A percentile compares a stretch with the other conserved stretches of the same genome.
Evolutionary conservation across 1,284 basidiomycete genomes (phyloP).

Genomic region (Xerocomus minutiporus): DNA sequence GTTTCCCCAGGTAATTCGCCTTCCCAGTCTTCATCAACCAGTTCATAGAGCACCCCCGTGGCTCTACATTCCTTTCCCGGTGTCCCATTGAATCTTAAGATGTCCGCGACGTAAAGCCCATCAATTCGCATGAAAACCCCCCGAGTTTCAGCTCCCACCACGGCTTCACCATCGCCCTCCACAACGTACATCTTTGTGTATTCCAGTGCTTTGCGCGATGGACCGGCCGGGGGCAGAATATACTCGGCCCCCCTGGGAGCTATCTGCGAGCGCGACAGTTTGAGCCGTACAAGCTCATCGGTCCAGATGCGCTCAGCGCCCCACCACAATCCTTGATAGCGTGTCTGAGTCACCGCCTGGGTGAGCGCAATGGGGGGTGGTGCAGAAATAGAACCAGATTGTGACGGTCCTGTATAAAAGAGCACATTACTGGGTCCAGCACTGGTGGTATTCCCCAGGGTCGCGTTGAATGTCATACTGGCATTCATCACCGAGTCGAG

Average conservation of each 20-base stretch:
- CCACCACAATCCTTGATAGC: slow-evolving; percentile 84
- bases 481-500: slow-evolving; percentile 35
- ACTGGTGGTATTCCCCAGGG: slow-evolving; percentile 11
- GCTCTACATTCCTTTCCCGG: slow-evolving; percentile 56
- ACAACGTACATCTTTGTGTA: slow-evolving; percentile 25
- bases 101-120: slow-evolving; percentile 57
- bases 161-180: slow-evolving; percentile 24
- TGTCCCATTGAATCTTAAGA: slow-evolving; percentile 23
- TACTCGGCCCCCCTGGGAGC: slow-evolving; percentile 56
- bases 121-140: slow-evolving; percentile 67
- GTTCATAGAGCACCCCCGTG: slow-evolving; percentile 67
- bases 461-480: slow-evolving; percentile 36
- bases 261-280: slow-evolving; percentile 58
- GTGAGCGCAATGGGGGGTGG: slow-evolving; percentile 24
- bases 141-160: slow-evolving; percentile 53
- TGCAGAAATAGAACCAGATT: slow-evolving; percentile 8
- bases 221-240: slow-evolving; percentile 57
- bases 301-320: slow-evolving; percentile 86
- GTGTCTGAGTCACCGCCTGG: slow-evolving; percentile 43
- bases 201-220: slow-evolving; percentile 41
- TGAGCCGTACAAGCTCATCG: slow-evolving; percentile 79
- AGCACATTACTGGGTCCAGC: slow-evolving; percentile 11
- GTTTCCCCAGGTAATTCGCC: slow-evolving; percentile 31
- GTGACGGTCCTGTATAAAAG: neutral
- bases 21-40: slow-evolving; percentile 67